Evolutionary conservation across 768 basidiomycete genomes (phyloP).

Genomic region (Leccinum subgranulosum): DNA sequence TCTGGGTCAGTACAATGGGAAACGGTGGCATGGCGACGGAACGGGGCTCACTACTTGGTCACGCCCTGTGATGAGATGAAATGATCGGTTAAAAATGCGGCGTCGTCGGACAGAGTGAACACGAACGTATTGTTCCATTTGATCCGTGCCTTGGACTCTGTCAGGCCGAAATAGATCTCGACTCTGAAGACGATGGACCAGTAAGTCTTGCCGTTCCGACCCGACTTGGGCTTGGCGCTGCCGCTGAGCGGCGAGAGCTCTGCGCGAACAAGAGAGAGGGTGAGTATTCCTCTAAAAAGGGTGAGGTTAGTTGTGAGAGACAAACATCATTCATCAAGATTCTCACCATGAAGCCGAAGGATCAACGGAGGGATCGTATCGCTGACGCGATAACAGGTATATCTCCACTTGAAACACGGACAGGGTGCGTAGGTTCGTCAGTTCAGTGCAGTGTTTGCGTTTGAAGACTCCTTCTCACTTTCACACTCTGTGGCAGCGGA

Average conservation of each 20-base stretch:
- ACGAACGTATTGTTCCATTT: constrained; percentile 78
- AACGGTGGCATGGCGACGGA: not conserved
- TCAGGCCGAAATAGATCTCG: constrained; percentile 79
- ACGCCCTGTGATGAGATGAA: constrained; percentile 45
- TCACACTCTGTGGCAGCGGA: constrained; percentile 49
- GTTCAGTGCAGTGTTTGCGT: constrained; percentile 78
- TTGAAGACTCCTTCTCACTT: constrained; percentile 84
- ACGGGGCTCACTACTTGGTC: constrained; percentile 62
- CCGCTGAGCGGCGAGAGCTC: constrained; percentile 70
- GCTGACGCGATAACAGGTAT: constrained; percentile 81
- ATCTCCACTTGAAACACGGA: constrained; percentile 83
- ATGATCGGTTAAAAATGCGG: not conserved
- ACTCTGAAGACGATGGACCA: constrained; percentile 85
- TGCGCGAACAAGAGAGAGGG: constrained; percentile 76
- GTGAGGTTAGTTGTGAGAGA: not conserved
- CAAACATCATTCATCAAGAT: not conserved
- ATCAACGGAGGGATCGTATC: constrained; percentile 74
- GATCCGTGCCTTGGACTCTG: constrained; percentile 78
- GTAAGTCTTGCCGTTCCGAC: constrained; percentile 65
- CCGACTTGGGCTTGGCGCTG: constrained; percentile 65
- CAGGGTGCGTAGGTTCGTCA: constrained; percentile 70
- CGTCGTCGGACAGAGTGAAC: not conserved
- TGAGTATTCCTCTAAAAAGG: constrained; percentile 58
- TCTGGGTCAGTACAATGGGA: not conserved
- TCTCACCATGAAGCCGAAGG: constrained; percentile 45